A percentile compares a stretch with the other conserved stretches of the same genome.
phyloP scores from a whole-genome alignment of 192 early-diverging fungal species.

The Coemansia sp. region DNA sequence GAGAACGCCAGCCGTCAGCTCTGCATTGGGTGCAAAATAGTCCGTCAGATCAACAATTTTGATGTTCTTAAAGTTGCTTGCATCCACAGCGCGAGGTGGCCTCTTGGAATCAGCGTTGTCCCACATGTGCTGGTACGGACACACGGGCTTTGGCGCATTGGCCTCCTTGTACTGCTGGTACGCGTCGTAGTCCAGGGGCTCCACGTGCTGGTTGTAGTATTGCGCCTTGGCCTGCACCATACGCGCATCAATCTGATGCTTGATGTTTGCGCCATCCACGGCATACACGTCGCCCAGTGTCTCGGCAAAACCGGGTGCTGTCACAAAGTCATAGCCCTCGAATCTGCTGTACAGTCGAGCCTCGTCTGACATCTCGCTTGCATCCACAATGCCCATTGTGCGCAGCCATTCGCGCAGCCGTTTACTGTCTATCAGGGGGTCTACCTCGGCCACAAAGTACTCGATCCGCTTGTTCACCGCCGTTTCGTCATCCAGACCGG shows the following conservation, averaged over 20 bases:
- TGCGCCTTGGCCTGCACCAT: slow-evolving; percentile 41
- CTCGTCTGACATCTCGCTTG: slow-evolving; percentile 5
- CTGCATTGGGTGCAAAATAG: background rate
- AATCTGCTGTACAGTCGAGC: slow-evolving; percentile 31
- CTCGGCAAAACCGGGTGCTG: slow-evolving; percentile 41
- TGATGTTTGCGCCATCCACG: slow-evolving; percentile 6
- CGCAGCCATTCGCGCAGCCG: slow-evolving; percentile 44
- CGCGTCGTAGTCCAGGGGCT: slow-evolving; percentile 21
- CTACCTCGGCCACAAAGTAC: slow-evolving; percentile 20
- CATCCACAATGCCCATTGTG: slow-evolving; percentile 34
- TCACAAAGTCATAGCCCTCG: slow-evolving; percentile 37
- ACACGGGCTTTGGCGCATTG: slow-evolving; percentile 32
- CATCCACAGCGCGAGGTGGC: slow-evolving; percentile 2
- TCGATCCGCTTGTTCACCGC: slow-evolving; percentile 25
- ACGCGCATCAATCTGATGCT: slow-evolving; percentile 29
- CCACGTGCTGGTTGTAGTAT: slow-evolving; percentile 35
- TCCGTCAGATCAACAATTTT: slow-evolving; percentile 31
- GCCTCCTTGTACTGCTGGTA: slow-evolving; percentile 23
- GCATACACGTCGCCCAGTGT: slow-evolving; percentile 27
- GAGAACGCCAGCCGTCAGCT: slow-evolving; percentile 18
- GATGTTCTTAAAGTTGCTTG: slow-evolving; percentile 18
- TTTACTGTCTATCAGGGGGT: slow-evolving; percentile 4
- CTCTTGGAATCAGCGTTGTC: slow-evolving; percentile 14
- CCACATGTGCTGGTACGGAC: slow-evolving; percentile 54
- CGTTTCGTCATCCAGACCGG: background rate